Percentiles rank a stretch among this genome's conserved stretches.
Conservation (phyloP, 371 early-diverging fungal species). For the Nematocida homosporus region DNA sequence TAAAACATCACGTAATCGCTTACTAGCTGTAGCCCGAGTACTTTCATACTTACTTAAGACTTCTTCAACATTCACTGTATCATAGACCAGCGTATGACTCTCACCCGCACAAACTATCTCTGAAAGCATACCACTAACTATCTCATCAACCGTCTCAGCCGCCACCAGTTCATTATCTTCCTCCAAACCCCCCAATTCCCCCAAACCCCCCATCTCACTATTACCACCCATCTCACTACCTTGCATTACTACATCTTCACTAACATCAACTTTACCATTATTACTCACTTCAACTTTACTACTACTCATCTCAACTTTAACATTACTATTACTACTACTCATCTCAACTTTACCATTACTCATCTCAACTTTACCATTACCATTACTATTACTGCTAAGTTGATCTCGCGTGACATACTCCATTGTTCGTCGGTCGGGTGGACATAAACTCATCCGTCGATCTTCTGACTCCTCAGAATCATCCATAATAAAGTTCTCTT, state of each 20-base stretch:
- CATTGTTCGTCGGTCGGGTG: conserved; percentile 30
- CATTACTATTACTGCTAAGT: neutral
- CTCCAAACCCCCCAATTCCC: neutral
- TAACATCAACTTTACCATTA: neutral
- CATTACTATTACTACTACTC: neutral
- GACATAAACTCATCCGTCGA: conserved; percentile 47
- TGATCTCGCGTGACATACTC: conserved; percentile 22
- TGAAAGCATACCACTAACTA: conserved; percentile 53
- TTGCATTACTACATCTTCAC: neutral
- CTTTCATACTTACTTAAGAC: conserved; percentile 48
- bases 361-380: neutral
- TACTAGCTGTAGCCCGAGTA: conserved; percentile 13
- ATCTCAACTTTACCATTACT: too few species aligned
- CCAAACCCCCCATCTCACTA: neutral
- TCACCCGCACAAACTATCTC: conserved; percentile 50
- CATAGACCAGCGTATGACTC: conserved; percentile 47
- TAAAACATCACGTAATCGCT: conserved; percentile 35
- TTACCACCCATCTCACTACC: neutral
- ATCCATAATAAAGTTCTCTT: conserved; percentile 58
- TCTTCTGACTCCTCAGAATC: conserved; percentile 54
- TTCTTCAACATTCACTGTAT: conserved; percentile 55
- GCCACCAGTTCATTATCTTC: conserved; percentile 13
- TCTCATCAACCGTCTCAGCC: conserved; percentile 23
- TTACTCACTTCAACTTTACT: neutral
- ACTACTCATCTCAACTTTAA: neutral